Evolutionary conservation across 495 filamentous ascomycete genomes (phyloP).

Genomic region (Daldinia bambusicola): DNA sequence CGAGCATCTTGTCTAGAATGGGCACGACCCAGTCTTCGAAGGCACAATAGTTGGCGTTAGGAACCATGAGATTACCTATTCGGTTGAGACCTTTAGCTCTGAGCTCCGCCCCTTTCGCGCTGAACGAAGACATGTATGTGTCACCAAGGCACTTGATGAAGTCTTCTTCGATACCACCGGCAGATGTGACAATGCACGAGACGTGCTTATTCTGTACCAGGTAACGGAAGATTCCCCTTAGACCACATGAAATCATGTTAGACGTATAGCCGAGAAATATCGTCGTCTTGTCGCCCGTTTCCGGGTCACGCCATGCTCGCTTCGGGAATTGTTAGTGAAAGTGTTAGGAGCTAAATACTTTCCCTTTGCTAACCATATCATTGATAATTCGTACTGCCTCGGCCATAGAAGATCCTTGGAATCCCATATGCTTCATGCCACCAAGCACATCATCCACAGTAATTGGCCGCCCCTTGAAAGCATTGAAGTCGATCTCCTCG

Average conservation of each 20-base stretch:
- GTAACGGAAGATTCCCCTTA: constrained; percentile 90
- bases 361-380: constrained; percentile 76
- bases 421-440: constrained; percentile 88
- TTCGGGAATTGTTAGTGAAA: constrained; percentile 48
- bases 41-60: constrained; percentile 94
- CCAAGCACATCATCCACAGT: constrained; percentile 84
- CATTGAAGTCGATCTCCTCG: constrained; percentile 89
- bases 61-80: constrained; percentile 96
- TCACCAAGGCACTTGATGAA: constrained; percentile 96
- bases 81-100: constrained; percentile 88
- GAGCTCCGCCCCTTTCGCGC: constrained; percentile 74
- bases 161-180: constrained; percentile 97
- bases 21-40: constrained; percentile 98
- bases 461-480: constrained; percentile 75
- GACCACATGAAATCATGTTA: constrained; percentile 94
- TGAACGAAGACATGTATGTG: constrained; percentile 91
- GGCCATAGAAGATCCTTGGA: constrained; percentile 87
- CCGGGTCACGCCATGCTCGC: constrained; percentile 79
- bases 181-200: constrained; percentile 91
- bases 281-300: constrained; percentile 78
- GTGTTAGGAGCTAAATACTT: constrained; percentile 16
- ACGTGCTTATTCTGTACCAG: constrained; percentile 92
- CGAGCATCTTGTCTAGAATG: constrained; percentile 88
- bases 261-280: constrained; percentile 98
- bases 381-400: constrained; percentile 90